Base-by-base conservation (phyloP, 441 rosid genomes). In the Jatropha podagrica region DNA sequence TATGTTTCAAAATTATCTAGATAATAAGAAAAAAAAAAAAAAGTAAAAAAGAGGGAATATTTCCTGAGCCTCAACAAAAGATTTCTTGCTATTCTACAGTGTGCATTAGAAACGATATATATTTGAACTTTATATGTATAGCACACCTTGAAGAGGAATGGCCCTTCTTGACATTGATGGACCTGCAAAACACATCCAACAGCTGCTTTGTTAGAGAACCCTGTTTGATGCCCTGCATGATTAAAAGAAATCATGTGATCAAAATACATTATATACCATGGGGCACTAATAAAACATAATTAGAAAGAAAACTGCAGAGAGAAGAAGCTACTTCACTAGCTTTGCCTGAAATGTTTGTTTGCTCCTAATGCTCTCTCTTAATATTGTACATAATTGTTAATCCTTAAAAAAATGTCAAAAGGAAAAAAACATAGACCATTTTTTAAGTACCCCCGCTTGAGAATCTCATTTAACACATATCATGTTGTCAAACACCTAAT, bases 51-150 rank as follows among this genome's bases (percentile, higher is more conserved):
- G 23, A 32, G 7, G 44, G 20, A 40, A 15, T 66, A 73, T 37
- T 69, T 69, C 72, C 26, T 59, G 65, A 48, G 54, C 73, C 73
- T 69, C 76, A 42, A 79, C 52, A 75, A 59, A 55, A 55, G 52
- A 74, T 79, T 80, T 72, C 76, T 81, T 74, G 62, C 83, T 83
- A 78, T 66, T 79, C 81, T 81, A 81, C 74, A 68, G 68, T 74
- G 71, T 73, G 80, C 72, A 40, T 77, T 71, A 77, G 80, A 81
- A 76, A 52, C 84, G 75, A 74, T 80, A 66, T 85, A 85, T 84
- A 83, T 26, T 72, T 75, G 63, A 68, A 76, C 76, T 59, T 69
- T 74, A 40, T 15, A 65, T 62, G 62, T 77, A 76, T 72, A 17
- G 61, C 65, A 68, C 68, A 51, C 62, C 65, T 40, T 8, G 44